These are phyloP conservation scores for Russula abietina DNA, from an alignment of 768 basidiomycete species.

Conservation along the genomic window DNA sequence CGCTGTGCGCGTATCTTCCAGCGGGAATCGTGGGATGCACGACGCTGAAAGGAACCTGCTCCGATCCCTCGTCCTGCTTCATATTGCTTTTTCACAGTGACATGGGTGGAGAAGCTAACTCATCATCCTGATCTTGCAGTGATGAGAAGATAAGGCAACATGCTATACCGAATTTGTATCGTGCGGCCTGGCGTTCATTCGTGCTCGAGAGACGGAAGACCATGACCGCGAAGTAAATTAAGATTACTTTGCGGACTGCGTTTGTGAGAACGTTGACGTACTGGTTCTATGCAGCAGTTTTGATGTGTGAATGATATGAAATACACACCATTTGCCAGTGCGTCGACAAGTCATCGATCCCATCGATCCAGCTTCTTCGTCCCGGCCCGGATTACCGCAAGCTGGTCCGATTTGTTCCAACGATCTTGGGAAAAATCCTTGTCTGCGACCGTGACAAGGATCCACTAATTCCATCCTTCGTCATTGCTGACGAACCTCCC, in stretches of 20 bases:
- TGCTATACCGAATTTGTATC: slow-evolving; percentile 16
- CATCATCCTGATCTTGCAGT: neutral
- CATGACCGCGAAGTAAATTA: neutral
- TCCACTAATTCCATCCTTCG: too few species aligned
- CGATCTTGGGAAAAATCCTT: too few species aligned
- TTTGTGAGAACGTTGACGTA: neutral
- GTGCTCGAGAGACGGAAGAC: neutral
- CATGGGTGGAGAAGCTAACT: neutral
- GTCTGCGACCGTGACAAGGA: too few species aligned
- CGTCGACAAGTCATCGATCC: too few species aligned
- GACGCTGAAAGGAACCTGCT: slow-evolving; percentile 24
- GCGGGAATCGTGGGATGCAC: slow-evolving; percentile 18
- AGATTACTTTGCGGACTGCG: neutral
- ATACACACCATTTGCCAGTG: neutral
- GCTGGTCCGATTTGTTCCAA: too few species aligned
- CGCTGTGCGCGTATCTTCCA: slow-evolving; percentile 21
- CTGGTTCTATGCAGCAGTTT: neutral
- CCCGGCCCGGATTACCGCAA: too few species aligned
- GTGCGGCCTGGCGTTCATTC: slow-evolving; percentile 16
- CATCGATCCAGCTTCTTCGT: too few species aligned
- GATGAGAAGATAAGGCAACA: slow-evolving; percentile 22
- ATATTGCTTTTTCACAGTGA: slow-evolving; percentile 2
- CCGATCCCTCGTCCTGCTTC: too few species aligned
- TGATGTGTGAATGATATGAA: neutral
- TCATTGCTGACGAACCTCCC: too few species aligned